These are phyloP conservation scores for Stephania japonica DNA, from an alignment of 164 flowering plant genomes.

Conservation along the genomic window DNA sequence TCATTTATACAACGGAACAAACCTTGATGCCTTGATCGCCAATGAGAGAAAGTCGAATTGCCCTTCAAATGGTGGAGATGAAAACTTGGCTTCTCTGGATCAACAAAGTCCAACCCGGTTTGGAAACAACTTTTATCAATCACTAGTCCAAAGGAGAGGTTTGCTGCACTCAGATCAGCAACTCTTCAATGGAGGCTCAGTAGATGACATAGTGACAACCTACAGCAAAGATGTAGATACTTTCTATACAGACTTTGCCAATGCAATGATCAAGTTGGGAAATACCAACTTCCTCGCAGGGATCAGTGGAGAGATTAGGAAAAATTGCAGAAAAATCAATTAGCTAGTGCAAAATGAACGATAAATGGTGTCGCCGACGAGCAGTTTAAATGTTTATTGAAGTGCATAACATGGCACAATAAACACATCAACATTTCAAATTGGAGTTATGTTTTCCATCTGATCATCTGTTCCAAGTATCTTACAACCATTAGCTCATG, in stretches of 20 bases:
- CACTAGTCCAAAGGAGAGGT: slow-evolving; percentile 25
- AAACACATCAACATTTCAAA: too few relatives aligned
- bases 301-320: slow-evolving; percentile 23
- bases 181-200: slow-evolving; percentile 29
- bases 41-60: slow-evolving; percentile 22
- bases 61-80: slow-evolving; percentile 26
- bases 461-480: too few relatives aligned
- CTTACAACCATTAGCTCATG: too few relatives aligned
- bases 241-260: slow-evolving; percentile 23
- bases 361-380: too few relatives aligned
- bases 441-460: too few relatives aligned
- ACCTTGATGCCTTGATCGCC: slow-evolving; percentile 22
- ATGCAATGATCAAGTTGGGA: slow-evolving; percentile 31
- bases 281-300: slow-evolving; percentile 22
- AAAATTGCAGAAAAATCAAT: slow-evolving; percentile 23
- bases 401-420: too few relatives aligned
- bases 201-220: slow-evolving; percentile 22
- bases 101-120: slow-evolving; percentile 28
- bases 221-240: slow-evolving; percentile 19
- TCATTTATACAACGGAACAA: slow-evolving; percentile 27
- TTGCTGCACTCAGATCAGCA: slow-evolving; percentile 28
- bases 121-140: slow-evolving; percentile 28
- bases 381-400: too few relatives aligned
- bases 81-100: slow-evolving; percentile 20
- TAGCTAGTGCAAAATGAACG: too few relatives aligned